A percentile compares a stretch with the other conserved stretches of the same genome.
Conservation (phyloP, 306 rosid species). For the Geum urbanum region DNA sequence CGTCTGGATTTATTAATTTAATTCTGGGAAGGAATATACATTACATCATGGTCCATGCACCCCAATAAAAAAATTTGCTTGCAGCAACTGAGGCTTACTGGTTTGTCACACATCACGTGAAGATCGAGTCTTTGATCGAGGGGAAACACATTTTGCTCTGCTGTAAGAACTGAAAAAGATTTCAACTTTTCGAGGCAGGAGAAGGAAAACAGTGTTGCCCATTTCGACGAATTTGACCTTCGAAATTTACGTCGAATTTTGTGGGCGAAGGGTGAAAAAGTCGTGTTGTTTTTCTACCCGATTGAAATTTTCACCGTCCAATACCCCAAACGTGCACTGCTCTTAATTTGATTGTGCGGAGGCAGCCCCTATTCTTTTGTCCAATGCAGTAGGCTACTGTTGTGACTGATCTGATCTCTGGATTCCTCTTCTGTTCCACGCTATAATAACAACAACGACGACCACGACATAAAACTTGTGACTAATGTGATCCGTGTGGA, state of each 20-base stretch:
- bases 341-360: background rate
- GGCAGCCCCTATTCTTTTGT: background rate
- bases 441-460: too few species aligned
- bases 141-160: background rate
- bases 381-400: background rate
- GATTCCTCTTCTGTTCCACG: too few species aligned
- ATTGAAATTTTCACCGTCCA: background rate
- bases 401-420: background rate
- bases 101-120: constrained; percentile 56
- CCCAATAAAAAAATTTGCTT: constrained; percentile 18
- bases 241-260: background rate
- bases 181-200: background rate
- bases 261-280: background rate
- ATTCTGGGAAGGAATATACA: constrained; percentile 6
- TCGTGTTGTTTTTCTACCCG: background rate
- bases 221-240: background rate
- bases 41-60: constrained; percentile 43
- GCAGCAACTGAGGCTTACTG: constrained; percentile 32
- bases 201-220: background rate
- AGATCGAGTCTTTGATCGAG: background rate
- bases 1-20: constrained; percentile 29
- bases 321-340: background rate
- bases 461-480: too few species aligned
- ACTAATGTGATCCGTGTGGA: background rate
- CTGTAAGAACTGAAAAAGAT: background rate